Percentiles rank a stretch among this genome's conserved stretches.
Evolutionary conservation across 202 grass and related monocot species (phyloP).

Genomic region (Miscanthus sacchariflorus): DNA sequence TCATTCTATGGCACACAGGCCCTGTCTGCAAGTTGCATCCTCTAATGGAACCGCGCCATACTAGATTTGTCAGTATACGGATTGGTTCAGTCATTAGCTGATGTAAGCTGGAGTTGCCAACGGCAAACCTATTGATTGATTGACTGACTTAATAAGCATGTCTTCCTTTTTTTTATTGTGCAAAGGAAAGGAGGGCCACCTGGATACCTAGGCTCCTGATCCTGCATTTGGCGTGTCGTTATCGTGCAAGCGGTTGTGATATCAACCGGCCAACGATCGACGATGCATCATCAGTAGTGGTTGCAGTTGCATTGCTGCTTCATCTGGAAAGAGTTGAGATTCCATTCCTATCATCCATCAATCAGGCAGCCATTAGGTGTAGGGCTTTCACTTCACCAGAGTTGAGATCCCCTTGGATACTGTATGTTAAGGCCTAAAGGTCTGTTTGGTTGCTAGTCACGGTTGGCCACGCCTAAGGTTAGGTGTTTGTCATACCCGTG

Average conservation of each 20-base stretch:
- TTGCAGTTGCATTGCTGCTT: neutral
- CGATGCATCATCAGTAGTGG: neutral
- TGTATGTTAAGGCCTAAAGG: neutral
- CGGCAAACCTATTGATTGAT: conserved; percentile 7
- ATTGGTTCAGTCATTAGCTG: neutral
- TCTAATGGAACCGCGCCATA: neutral
- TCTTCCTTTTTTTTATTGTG: neutral
- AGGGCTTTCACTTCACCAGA: neutral
- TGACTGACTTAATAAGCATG: neutral
- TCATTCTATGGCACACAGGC: neutral
- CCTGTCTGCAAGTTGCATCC: conserved; percentile 14
- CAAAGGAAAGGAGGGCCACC: neutral
- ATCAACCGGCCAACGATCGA: conserved; percentile 12
- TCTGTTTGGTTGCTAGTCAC: too few species aligned
- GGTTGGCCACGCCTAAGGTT: too few species aligned
- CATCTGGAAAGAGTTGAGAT: conserved; percentile 20
- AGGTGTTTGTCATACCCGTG: too few species aligned
- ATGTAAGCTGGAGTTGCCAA: conserved; percentile 18
- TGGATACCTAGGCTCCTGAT: neutral
- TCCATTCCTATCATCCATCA: conserved; percentile 10
- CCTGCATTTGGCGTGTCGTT: neutral
- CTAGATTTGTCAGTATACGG: neutral
- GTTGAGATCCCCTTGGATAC: neutral
- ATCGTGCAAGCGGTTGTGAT: neutral
- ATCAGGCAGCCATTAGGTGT: neutral